A percentile compares a stretch with the other conserved stretches of the same genome.
phyloP scores from a whole-genome alignment of 129 eudicot species.

The Lonicera japonica region DNA sequence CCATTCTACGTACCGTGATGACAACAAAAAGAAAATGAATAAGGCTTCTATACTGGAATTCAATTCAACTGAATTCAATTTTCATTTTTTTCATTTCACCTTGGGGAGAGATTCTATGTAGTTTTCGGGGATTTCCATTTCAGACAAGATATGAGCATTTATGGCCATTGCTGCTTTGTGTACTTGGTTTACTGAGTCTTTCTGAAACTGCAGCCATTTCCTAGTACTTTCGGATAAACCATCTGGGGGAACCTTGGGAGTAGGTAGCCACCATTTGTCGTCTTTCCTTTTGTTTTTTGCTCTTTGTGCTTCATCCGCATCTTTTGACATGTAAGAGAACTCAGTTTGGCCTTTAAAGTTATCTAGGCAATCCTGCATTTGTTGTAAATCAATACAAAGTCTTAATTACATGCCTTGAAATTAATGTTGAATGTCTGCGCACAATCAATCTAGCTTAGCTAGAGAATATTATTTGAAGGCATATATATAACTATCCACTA shows the following conservation, averaged over 20 bases:
- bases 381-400: constrained; percentile 7
- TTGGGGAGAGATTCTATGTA: constrained; percentile 89
- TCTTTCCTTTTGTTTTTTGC: constrained; percentile 46
- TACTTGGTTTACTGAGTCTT: constrained; percentile 87
- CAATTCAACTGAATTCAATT: too few species aligned
- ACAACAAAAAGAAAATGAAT: constrained; percentile 5
- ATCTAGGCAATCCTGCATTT: constrained; percentile 69
- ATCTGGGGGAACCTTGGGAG: constrained; percentile 72
- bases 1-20: constrained; percentile 50
- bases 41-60: background rate
- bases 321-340: constrained; percentile 58
- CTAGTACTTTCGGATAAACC: constrained; percentile 75
- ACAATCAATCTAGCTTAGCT: background rate
- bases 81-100: constrained; percentile 25
- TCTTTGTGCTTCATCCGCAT: constrained; percentile 34
- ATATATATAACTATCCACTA: too few species aligned
- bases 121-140: constrained; percentile 86
- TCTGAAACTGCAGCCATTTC: constrained; percentile 79
- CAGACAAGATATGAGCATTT: constrained; percentile 71
- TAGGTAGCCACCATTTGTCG: constrained; percentile 95
- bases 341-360: constrained; percentile 70
- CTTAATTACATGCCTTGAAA: constrained; percentile 5
- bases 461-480: too few species aligned
- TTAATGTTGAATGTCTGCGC: background rate
- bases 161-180: constrained; percentile 91